A percentile compares a stretch with the other conserved stretches of the same genome.
phyloP scores from a whole-genome alignment of 176 grass and related monocot genomes.

The Avena insularis region DNA sequence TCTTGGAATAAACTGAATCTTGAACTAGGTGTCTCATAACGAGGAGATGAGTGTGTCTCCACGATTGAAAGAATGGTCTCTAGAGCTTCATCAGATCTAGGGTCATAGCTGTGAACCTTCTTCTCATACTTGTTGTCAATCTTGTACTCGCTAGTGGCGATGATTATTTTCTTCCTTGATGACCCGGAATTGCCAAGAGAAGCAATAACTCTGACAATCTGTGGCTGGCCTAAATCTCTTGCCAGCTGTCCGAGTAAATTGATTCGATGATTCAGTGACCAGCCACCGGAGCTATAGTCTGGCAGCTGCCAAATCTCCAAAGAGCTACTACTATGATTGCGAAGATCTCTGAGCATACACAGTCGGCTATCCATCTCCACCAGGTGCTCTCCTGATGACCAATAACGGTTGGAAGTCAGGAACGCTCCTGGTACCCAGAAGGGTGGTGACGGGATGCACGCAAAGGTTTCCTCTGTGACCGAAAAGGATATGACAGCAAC shows the following conservation, averaged over 20 bases:
- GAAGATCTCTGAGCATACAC: not conserved
- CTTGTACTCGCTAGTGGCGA: not conserved
- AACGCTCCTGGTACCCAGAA: not conserved
- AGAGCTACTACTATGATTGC: not conserved
- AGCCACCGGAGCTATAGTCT: not conserved
- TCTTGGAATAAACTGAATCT: not conserved
- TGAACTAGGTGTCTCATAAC: not conserved
- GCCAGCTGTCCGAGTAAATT: not conserved
- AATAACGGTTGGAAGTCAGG: not conserved
- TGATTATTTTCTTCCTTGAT: constrained; percentile 1
- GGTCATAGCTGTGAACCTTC: not conserved
- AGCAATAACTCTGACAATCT: not conserved
- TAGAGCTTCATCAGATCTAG: not conserved
- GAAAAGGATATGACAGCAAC: not conserved
- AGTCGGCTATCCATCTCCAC: not conserved
- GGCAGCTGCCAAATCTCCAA: not conserved
- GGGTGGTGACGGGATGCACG: not conserved
- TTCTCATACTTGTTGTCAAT: not conserved
- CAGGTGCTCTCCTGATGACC: not conserved
- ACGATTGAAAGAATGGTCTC: constrained; percentile 2
- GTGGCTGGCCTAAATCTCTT: not conserved
- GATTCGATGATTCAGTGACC: not conserved
- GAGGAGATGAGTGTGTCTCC: not conserved
- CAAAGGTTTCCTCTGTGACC: not conserved
- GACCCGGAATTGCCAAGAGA: not conserved